Evolutionary conservation across 1,139 yeast species (phyloP).

Genomic region (Hansenula lynferdii): DNA sequence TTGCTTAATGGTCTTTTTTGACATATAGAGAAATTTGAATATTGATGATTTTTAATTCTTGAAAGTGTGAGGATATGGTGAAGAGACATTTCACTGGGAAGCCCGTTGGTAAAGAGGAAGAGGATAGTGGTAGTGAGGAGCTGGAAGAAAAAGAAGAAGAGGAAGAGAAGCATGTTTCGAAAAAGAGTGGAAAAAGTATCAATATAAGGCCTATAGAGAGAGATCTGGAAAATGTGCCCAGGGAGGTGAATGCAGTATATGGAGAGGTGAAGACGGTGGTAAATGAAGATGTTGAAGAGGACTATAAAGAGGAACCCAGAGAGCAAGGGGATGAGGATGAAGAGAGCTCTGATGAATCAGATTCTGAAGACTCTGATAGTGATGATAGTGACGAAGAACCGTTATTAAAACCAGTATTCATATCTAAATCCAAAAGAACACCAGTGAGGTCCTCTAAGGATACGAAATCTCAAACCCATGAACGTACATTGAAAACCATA

Average conservation of each 20-base stretch:
- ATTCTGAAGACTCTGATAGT: conserved; percentile 2
- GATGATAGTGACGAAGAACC: conserved; percentile 10
- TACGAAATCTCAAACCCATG: conserved; percentile 17
- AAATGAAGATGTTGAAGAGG: conserved; percentile 9
- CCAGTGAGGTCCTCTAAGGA: conserved; percentile 1
- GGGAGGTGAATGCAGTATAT: not conserved
- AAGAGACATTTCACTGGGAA: conserved; percentile 19
- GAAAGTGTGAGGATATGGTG: conserved; percentile 6
- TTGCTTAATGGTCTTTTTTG: not conserved
- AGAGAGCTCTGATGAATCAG: conserved; percentile 2
- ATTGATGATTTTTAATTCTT: no score
- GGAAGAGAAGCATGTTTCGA: not conserved
- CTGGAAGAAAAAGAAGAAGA: conserved; percentile 5
- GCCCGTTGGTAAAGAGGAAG: conserved; percentile 5
- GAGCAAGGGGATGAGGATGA: conserved; percentile 11
- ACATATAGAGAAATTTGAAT: not conserved
- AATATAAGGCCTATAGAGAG: not conserved
- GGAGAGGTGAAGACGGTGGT: conserved; percentile 2
- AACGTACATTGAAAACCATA: conserved; percentile 25
- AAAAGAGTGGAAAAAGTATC: not conserved
- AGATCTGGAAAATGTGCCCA: not conserved
- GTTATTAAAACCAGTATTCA: conserved; percentile 19
- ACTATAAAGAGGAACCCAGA: not conserved
- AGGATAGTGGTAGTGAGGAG: conserved; percentile 1
- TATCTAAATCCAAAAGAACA: conserved; percentile 8